Base-by-base conservation (phyloP, 2,329 filamentous ascomycete genomes). In the Penicillium corylophilum region DNA sequence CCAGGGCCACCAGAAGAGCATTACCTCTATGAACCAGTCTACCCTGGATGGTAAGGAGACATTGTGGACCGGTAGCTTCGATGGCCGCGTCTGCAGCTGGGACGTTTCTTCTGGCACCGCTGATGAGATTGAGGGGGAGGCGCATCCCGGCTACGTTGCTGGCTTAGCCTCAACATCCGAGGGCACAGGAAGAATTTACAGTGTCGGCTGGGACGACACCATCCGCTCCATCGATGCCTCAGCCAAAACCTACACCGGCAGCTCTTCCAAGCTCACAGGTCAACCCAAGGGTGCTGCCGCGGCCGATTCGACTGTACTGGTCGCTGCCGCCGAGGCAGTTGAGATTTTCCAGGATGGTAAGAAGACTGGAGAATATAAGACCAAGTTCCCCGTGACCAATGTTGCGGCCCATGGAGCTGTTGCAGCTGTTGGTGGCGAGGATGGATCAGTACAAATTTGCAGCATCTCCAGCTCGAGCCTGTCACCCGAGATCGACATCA, bases 151-250 rank as follows among this genome's bases (percentile, higher is more conserved):
- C 70, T 92, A 95, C 70, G 84, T 97, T 46, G 84, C 86, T 3
- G 88, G 89, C 45, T 86, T 99, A 57, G 77, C 86, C 2, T 76
- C 83, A 1, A 77, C 77, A 7, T 68, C 77, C 2, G 68, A 74
- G 46, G 82, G 70, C 7, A 62, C 66, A 41, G 73, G 84, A 29
- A 81, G 84, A 59, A 83, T 90, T n/a, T 92, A 89, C 74, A 93
- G 87, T 64, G 88, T 93, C 47, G 92, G 87, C 57, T 99, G 93
- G 94, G 94, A 99, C 67, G 94, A 99, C 70, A 90, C 87, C 1
- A 78, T 97, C 31, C 87, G 91, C 56, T 87, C 83, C 39, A 80
- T 95, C 31, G 91, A 95, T 59, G 80, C 87, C 52, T 80, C 84
- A 1, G 83, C 86, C 46, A 87, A 84, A 64, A 89, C 86, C 0